Conservation (phyloP, 306 rosid species). For the Ceratonia siliqua region DNA sequence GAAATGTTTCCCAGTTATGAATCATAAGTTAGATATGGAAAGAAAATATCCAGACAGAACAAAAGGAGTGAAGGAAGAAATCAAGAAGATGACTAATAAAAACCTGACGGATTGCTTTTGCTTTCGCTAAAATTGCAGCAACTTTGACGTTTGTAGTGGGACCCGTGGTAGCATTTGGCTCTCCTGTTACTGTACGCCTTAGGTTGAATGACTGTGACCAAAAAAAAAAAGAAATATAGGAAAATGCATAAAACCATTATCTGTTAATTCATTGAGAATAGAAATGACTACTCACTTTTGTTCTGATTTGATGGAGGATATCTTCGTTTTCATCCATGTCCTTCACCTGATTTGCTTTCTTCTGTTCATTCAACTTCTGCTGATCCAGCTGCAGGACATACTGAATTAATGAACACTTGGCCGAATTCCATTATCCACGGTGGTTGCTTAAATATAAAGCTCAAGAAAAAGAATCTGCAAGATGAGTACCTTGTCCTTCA, state of each 20-base stretch:
- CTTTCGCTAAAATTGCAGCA: constrained; percentile 92
- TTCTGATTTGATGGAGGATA: constrained; percentile 80
- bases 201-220: constrained; percentile 81
- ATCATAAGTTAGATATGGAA: constrained; percentile 6
- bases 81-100: background rate
- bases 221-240: constrained; percentile 12
- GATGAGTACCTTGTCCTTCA: constrained; percentile 58
- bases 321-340: constrained; percentile 67
- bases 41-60: background rate
- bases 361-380: constrained; percentile 44
- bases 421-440: constrained; percentile 13
- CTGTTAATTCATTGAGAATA: background rate
- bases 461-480: constrained; percentile 6
- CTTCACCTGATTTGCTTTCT: constrained; percentile 48
- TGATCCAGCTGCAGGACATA: constrained; percentile 42
- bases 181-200: constrained; percentile 56
- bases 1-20: constrained; percentile 37
- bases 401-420: constrained; percentile 21
- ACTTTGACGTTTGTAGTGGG: constrained; percentile 65
- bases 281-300: constrained; percentile 53
- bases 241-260: background rate
- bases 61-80: background rate
- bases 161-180: constrained; percentile 43
- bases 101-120: constrained; percentile 96
- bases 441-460: constrained; percentile 19